Evolutionary conservation across 2,329 filamentous ascomycete species (phyloP), one percentile per base, ranked within the genome.

Genomic region (Pseudogymnoascus sp.): DNA sequence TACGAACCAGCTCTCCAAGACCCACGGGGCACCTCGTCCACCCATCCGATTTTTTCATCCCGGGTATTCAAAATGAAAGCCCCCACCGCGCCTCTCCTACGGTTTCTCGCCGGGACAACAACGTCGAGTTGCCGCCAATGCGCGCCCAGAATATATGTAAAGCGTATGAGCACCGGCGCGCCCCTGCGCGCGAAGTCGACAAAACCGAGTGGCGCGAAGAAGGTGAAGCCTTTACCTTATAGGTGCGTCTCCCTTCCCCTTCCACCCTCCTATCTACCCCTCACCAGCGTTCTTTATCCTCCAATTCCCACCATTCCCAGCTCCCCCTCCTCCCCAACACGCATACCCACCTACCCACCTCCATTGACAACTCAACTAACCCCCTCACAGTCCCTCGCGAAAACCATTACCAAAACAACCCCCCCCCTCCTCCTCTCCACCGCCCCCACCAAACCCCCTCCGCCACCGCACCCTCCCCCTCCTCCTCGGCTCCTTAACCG

Each of bases 391-490:
- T 6, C 43, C 43, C 21, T 1, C 43, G 0, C 43, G 43, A 23
- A 48, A 48, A 48, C 21, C 21, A 21, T 5, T 11, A 14, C 43
- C 11, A 6, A 21, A 45, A 45, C 8, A 10, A 21, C 10, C 11
- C 41, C 8, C 39, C 2, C n/a, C 14, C 6, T 3, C 37, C n/a
- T 1, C 6, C 39, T 11, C 19, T 4, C 16, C 41, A 8, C 3
- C 41, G 3, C 16, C 41, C 2, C 41, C 41, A 11, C 43, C 69
- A 2, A 70, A 70, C 57, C 68, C 70, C 31, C 65, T 72, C 41
- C 65, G 64, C 34, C 63, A 70, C 54, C 71, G 71, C 25, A 68
- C 62, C 37, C 65, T 69, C 13, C 68, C 70, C 6, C 67, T 72
- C 4, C 54, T 72, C 21, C 64, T 71, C 16, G 69, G 68, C 6